Percentiles rank a stretch among this genome's conserved stretches.
Conservation (phyloP, 2,329 filamentous ascomycete species). For the Alternaria sp. region DNA sequence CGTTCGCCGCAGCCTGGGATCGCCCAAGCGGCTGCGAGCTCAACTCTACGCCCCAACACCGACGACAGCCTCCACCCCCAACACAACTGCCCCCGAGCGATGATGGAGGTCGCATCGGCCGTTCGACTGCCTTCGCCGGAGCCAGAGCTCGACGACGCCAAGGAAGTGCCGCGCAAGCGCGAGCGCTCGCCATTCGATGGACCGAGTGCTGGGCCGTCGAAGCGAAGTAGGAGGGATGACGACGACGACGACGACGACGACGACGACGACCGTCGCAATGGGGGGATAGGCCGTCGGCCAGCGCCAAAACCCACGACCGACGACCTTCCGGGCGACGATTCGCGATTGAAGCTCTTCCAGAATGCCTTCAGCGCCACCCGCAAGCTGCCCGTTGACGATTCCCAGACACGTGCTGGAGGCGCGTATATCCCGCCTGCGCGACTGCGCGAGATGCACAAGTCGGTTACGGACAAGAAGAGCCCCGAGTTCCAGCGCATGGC, state of each 20-base stretch:
- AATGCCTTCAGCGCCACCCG: slow-evolving; percentile 57
- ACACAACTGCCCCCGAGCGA: slow-evolving; percentile 18
- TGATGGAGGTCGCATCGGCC: slow-evolving; percentile 55
- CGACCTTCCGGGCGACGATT: slow-evolving; percentile 44
- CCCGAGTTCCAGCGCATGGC: slow-evolving; percentile 99
- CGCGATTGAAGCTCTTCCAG: slow-evolving; percentile 49
- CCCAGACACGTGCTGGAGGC: slow-evolving; percentile 88
- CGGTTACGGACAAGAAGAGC: slow-evolving; percentile 94
- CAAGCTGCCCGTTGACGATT: slow-evolving; percentile 93
- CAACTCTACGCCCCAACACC: slow-evolving; percentile 27
- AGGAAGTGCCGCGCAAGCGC: slow-evolving; percentile 60
- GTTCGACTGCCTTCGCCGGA: slow-evolving; percentile 67
- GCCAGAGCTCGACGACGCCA: slow-evolving; percentile 54
- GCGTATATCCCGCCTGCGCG: slow-evolving; percentile 95
- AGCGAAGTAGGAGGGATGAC: slow-evolving; percentile 47
- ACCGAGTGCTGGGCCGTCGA: slow-evolving; percentile 40
- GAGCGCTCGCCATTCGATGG: slow-evolving; percentile 61
- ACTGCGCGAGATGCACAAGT: slow-evolving; percentile 88
- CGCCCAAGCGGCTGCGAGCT: slow-evolving; percentile 17
- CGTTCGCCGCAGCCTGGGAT: slow-evolving; percentile 22
- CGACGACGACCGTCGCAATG: slow-evolving; percentile 58
- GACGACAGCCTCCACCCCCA: slow-evolving; percentile 8
- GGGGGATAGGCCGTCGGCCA: slow-evolving; percentile 75
- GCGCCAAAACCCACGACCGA: slow-evolving; percentile 24
- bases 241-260: slow-evolving; percentile 49